Conservation (phyloP, 1,284 basidiomycete genomes). For the Afroboletus lepidellus region DNA sequence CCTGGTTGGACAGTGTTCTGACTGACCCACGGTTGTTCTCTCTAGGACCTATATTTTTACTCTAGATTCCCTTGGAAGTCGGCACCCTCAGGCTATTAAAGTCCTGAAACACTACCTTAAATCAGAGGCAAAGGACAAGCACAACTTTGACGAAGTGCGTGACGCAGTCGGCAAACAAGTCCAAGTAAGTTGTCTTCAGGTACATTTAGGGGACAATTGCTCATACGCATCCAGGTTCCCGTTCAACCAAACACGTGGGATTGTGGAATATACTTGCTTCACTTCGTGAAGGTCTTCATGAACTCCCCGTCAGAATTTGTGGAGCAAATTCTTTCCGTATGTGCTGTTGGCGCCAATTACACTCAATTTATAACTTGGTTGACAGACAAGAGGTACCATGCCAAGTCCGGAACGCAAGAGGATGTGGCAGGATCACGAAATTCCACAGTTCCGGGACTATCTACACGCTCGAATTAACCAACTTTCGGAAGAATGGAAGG, state of each 20-base stretch:
- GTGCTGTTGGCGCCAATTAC: background rate
- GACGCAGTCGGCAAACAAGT: slow-evolving; percentile 46
- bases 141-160: slow-evolving; percentile 44
- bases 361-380: slow-evolving; percentile 1
- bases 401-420: slow-evolving; percentile 36
- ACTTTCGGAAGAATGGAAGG: slow-evolving; percentile 46
- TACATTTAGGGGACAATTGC: background rate
- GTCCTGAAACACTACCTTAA: slow-evolving; percentile 69
- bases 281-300: slow-evolving; percentile 75
- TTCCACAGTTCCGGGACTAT: slow-evolving; percentile 36
- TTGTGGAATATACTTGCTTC: slow-evolving; percentile 82
- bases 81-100: slow-evolving; percentile 64
- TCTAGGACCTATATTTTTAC: slow-evolving; percentile 76
- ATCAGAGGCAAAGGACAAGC: slow-evolving; percentile 82
- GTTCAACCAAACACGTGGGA: slow-evolving; percentile 83
- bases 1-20: background rate
- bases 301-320: slow-evolving; percentile 47
- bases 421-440: slow-evolving; percentile 49
- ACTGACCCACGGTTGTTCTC: background rate
- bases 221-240: slow-evolving; percentile 55
- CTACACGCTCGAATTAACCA: slow-evolving; percentile 35
- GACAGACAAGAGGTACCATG: slow-evolving; percentile 34
- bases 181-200: slow-evolving; percentile 34
- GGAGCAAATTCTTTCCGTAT: slow-evolving; percentile 47
- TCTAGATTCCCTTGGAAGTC: slow-evolving; percentile 81